Percentiles rank a stretch among this genome's conserved stretches.
Evolutionary conservation across 148 eudicot genomes (phyloP).

Genomic region (Nyssa sinensis): DNA sequence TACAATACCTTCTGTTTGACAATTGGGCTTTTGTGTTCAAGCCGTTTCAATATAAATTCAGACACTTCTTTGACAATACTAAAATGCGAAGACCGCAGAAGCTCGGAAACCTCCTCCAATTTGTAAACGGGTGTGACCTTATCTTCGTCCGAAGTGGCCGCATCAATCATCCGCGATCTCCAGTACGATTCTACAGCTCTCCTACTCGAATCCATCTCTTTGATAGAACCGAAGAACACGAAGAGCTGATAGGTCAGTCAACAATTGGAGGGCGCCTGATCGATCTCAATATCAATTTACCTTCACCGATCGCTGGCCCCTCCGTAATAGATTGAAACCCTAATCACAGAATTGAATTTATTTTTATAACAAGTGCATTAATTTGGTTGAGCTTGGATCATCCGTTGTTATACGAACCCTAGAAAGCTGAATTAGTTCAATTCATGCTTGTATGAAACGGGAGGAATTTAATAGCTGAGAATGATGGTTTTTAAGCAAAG

Average conservation of each 20-base stretch:
- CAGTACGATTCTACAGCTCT: constrained; percentile 97
- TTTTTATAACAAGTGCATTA: too few species aligned
- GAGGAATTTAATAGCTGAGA: neutral
- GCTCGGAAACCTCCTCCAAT: constrained; percentile 87
- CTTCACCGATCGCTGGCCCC: neutral
- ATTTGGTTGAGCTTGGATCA: neutral
- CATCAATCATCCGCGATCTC: constrained; percentile 90
- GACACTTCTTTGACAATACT: constrained; percentile 79
- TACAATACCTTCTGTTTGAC: constrained; percentile 78
- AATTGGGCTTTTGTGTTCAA: constrained; percentile 81
- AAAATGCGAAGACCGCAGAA: constrained; percentile 63
- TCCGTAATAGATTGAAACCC: neutral
- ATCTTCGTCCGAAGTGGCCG: constrained; percentile 87
- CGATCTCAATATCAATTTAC: neutral
- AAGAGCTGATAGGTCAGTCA: neutral
- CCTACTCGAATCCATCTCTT: constrained; percentile 81
- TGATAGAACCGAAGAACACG: neutral
- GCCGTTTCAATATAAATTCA: constrained; percentile 75
- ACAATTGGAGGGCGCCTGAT: neutral
- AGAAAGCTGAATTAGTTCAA: neutral
- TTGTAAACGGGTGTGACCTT: constrained; percentile 92
- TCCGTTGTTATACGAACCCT: neutral
- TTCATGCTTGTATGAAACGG: neutral
- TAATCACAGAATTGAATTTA: neutral
- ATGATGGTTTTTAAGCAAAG: neutral